Evolutionary conservation across 2,329 filamentous ascomycete genomes (phyloP).

Genomic region (Colletotrichum musae): DNA sequence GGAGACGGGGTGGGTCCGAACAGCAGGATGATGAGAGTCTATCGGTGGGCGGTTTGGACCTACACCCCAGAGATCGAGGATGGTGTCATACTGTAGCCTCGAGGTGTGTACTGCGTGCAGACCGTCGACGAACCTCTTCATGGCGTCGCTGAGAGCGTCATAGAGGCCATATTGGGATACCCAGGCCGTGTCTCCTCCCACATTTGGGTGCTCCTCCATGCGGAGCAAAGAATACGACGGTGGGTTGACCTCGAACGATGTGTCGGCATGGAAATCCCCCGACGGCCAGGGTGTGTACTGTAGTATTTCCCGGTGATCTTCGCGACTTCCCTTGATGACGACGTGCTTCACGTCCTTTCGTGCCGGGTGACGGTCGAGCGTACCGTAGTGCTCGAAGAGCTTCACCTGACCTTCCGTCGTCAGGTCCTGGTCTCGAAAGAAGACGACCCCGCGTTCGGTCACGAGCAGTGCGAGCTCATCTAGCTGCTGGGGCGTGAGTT

Average conservation of each 20-base stretch:
- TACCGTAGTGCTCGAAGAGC: conserved; percentile 64
- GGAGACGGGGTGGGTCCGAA: conserved; percentile 64
- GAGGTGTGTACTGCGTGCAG: conserved; percentile 63
- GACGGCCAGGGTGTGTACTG: conserved; percentile 64
- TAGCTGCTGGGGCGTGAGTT: conserved; percentile 59
- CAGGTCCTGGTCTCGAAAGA: conserved; percentile 64
- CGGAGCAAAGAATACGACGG: conserved; percentile 65
- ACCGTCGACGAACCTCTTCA: conserved; percentile 58
- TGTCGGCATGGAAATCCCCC: conserved; percentile 65
- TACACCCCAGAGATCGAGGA: conserved; percentile 59
- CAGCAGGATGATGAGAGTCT: conserved; percentile 63
- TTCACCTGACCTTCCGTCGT: conserved; percentile 57
- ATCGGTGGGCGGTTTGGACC: conserved; percentile 60
- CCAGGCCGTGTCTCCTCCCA: conserved; percentile 64
- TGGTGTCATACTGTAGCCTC: conserved; percentile 62
- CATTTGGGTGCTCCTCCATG: conserved; percentile 64
- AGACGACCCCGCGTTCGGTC: conserved; percentile 62
- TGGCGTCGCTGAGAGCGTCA: conserved; percentile 59
- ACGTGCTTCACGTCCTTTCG: conserved; percentile 60
- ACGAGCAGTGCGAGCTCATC: conserved; percentile 66
- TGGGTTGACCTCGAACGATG: conserved; percentile 65
- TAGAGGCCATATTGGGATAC: conserved; percentile 62
- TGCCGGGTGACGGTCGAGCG: conserved; percentile 61
- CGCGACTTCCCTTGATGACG: conserved; percentile 59
- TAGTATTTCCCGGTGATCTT: conserved; percentile 60